Conservation (phyloP, 371 early-diverging fungal genomes). For the Mortierella sp. region DNA sequence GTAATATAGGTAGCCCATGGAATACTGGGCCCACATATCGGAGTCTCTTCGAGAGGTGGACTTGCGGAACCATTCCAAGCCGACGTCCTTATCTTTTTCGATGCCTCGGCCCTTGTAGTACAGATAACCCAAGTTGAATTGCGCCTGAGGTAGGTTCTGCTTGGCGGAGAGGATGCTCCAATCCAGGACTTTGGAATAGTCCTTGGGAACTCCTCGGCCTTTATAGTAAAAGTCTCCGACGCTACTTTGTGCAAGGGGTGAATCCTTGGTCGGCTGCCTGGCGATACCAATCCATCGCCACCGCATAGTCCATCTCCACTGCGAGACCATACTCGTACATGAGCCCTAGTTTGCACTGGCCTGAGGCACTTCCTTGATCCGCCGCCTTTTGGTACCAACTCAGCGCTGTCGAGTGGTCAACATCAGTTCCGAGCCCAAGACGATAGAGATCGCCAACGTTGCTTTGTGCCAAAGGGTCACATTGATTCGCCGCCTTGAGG, state of each 20-base stretch:
- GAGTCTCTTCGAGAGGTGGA: too few relatives aligned
- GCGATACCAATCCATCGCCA: neutral
- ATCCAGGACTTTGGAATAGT: neutral
- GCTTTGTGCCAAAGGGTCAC: neutral
- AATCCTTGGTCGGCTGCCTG: neutral
- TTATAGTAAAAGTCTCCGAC: neutral
- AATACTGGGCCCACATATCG: too few relatives aligned
- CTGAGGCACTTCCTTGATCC: neutral
- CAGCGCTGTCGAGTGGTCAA: neutral
- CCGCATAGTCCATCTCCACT: neutral
- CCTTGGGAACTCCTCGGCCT: neutral
- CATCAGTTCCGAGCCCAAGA: neutral
- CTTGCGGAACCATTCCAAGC: too few relatives aligned
- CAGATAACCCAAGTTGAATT: constrained; percentile 25
- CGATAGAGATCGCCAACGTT: neutral
- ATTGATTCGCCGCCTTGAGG: neutral
- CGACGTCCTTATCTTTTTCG: too few relatives aligned
- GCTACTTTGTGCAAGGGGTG: neutral
- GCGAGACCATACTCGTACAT: neutral
- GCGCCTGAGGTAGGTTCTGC: constrained; percentile 65
- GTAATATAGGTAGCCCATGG: too few relatives aligned
- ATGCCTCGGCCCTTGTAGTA: neutral
- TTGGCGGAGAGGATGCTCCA: neutral
- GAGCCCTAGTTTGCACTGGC: neutral
- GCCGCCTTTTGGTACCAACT: neutral